Evolutionary conservation across 2,329 filamentous ascomycete species (phyloP).

Genomic region (Metarhizium guizhouense): DNA sequence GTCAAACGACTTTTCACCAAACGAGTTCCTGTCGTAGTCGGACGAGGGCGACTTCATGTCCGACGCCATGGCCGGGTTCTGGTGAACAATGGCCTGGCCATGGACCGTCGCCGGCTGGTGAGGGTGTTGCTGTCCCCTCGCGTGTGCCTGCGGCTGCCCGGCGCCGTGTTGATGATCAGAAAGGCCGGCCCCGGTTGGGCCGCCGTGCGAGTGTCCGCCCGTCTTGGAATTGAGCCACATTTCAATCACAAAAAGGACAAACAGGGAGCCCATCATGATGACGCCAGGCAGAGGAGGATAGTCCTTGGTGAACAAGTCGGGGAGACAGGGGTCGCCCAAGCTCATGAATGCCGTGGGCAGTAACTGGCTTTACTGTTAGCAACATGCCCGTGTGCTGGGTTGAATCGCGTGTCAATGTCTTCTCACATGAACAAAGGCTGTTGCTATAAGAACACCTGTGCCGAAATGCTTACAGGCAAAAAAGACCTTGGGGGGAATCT

Average conservation of each 20-base stretch:
- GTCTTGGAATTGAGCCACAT: conserved; percentile 52
- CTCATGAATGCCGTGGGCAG: conserved; percentile 51
- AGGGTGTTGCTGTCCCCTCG: not conserved
- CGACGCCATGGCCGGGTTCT: not conserved
- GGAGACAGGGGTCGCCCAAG: conserved; percentile 44
- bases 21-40: not conserved
- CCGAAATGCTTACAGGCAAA: conserved; percentile 59
- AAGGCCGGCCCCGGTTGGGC: conserved; percentile 33
- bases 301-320: conserved; percentile 47
- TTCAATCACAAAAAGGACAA: conserved; percentile 52
- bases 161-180: not conserved
- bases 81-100: not conserved
- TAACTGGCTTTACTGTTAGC: conserved; percentile 25
- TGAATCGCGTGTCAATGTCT: not conserved
- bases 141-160: not conserved
- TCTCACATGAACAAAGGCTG: conserved; percentile 61
- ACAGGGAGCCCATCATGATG: conserved; percentile 56
- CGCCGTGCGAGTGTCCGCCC: conserved; percentile 50
- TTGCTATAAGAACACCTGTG: conserved; percentile 64
- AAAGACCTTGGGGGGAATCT: conserved; percentile 46
- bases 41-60: not conserved
- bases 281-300: conserved; percentile 55
- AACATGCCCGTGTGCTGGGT: not conserved
- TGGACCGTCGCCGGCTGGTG: not conserved
- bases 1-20: not conserved